These are phyloP conservation scores for Clavariopsis aquatica DNA, from an alignment of 495 filamentous ascomycete genomes.

Conservation along the genomic window DNA sequence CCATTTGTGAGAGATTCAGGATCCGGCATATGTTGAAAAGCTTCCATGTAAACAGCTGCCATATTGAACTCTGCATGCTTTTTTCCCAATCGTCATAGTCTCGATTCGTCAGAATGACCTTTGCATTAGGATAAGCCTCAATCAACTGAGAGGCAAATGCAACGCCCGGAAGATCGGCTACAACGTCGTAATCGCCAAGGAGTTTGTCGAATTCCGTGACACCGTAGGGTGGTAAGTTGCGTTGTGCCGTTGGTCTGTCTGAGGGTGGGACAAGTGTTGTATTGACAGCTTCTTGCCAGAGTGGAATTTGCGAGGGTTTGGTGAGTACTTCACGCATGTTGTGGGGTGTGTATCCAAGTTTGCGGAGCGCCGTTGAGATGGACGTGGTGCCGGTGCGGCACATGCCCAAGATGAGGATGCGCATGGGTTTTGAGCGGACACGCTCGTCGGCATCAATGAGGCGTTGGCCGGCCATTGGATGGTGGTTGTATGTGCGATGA, in stretches of 20 bases:
- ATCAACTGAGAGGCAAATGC: constrained; percentile 50
- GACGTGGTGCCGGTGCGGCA: constrained; percentile 31
- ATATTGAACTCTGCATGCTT: constrained; percentile 13
- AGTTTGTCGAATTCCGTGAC: constrained; percentile 51
- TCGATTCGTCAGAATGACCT: constrained; percentile 51
- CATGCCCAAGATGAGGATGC: constrained; percentile 30
- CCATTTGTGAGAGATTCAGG: constrained; percentile 13
- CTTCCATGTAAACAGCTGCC: constrained; percentile 21
- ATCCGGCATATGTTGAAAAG: neutral
- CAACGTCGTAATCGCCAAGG: constrained; percentile 49
- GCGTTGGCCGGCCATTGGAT: constrained; percentile 7
- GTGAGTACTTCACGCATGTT: constrained; percentile 19
- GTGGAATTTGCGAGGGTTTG: constrained; percentile 1
- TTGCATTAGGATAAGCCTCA: constrained; percentile 51
- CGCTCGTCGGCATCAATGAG: constrained; percentile 15
- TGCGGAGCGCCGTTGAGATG: constrained; percentile 22
- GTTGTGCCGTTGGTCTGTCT: constrained; percentile 38
- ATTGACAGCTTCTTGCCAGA: constrained; percentile 20
- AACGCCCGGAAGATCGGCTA: constrained; percentile 45
- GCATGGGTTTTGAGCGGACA: constrained; percentile 27
- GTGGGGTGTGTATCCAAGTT: constrained; percentile 31
- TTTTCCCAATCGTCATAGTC: constrained; percentile 48
- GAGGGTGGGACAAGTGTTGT: constrained; percentile 4
- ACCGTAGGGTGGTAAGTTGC: constrained; percentile 36
- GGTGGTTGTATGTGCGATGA: neutral